Evolutionary conservation across 495 filamentous ascomycete species (phyloP).

Genomic region (Penicillium herquei): DNA sequence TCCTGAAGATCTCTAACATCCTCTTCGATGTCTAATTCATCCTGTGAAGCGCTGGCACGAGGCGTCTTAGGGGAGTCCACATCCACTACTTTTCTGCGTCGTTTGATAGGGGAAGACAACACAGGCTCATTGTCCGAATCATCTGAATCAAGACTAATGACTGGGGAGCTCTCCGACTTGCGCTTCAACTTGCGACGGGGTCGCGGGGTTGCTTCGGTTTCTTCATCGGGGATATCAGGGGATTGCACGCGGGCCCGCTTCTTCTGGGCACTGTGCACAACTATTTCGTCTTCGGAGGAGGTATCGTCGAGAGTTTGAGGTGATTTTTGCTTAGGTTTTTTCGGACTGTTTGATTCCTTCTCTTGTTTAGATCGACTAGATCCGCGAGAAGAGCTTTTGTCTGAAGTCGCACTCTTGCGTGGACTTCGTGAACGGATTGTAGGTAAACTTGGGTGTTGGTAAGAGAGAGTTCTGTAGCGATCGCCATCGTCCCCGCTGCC

Average conservation of each 20-base stretch:
- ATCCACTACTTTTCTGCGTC: constrained; percentile 10
- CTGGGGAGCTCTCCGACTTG: constrained; percentile 15
- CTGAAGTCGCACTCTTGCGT: background rate
- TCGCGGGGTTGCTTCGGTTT: constrained; percentile 21
- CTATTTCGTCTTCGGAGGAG: constrained; percentile 24
- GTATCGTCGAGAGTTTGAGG: background rate
- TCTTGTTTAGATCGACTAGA: too few species aligned
- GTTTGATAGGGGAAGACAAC: constrained; percentile 28
- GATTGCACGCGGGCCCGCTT: background rate
- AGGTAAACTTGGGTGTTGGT: constrained; percentile 34
- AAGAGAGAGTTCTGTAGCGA: constrained; percentile 40
- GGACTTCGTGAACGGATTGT: constrained; percentile 16
- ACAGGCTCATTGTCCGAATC: constrained; percentile 28
- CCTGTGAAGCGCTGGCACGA: constrained; percentile 22
- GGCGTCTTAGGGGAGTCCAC: constrained; percentile 26
- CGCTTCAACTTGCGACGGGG: constrained; percentile 34
- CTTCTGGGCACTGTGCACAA: constrained; percentile 15
- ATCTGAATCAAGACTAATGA: constrained; percentile 24
- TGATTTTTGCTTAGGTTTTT: background rate
- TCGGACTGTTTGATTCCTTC: background rate
- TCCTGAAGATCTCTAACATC: constrained; percentile 47
- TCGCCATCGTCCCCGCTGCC: constrained; percentile 16
- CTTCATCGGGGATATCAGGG: constrained; percentile 2
- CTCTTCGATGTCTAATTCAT: constrained; percentile 40
- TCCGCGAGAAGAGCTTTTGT: constrained; percentile 6